Percentiles rank a stretch among this genome's conserved stretches.
phyloP scores from a whole-genome alignment of 768 basidiomycete species.

The Boletellus sp. region DNA sequence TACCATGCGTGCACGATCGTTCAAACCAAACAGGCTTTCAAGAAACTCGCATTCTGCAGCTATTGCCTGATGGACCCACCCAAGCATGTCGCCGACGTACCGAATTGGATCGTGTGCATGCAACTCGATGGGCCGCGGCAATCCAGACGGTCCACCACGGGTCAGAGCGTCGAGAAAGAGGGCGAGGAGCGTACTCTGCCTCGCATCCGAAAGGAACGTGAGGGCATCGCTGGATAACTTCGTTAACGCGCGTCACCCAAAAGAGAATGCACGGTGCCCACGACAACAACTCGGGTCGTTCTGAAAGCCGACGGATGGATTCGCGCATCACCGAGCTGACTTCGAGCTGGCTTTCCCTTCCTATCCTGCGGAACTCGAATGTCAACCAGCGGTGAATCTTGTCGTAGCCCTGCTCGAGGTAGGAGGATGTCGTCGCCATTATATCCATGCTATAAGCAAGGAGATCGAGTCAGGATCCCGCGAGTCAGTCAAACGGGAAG shows the following conservation, averaged over 20 bases:
- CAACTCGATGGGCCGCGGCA: slow-evolving; percentile 91
- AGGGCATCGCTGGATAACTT: slow-evolving; percentile 63
- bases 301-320: slow-evolving; percentile 67
- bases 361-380: slow-evolving; percentile 79
- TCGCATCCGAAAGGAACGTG: slow-evolving; percentile 70
- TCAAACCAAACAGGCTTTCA: slow-evolving; percentile 77
- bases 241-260: background rate
- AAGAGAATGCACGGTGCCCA: slow-evolving; percentile 8
- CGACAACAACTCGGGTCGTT: slow-evolving; percentile 69
- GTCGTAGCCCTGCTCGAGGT: slow-evolving; percentile 86
- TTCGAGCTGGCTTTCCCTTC: slow-evolving; percentile 71
- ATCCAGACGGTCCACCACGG: slow-evolving; percentile 77
- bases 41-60: slow-evolving; percentile 94
- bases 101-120: slow-evolving; percentile 97
- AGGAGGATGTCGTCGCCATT: slow-evolving; percentile 73
- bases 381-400: slow-evolving; percentile 85
- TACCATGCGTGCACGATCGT: slow-evolving; percentile 58
- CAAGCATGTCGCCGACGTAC: slow-evolving; percentile 97
- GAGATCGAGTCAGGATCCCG: background rate
- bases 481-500: background rate
- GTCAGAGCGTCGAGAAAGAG: slow-evolving; percentile 86
- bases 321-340: slow-evolving; percentile 63
- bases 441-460: slow-evolving; percentile 69
- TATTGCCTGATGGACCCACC: slow-evolving; percentile 96
- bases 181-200: slow-evolving; percentile 75